phyloP scores from a whole-genome alignment of 257 asterid genomes.

The Ilex asprella region DNA sequence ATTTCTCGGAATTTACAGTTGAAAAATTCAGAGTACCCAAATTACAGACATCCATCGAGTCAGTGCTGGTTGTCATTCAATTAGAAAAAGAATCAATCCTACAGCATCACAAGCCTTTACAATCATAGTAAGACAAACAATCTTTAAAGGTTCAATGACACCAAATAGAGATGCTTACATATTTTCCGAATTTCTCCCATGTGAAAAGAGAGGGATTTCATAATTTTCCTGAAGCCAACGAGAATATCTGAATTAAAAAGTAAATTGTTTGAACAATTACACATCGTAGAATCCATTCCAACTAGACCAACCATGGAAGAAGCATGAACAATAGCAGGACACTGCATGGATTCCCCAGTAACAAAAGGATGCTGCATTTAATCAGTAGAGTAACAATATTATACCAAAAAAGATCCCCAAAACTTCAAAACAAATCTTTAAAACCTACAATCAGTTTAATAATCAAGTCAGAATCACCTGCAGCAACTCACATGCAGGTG shows the following conservation, averaged over 20 bases:
- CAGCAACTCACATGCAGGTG: slow-evolving; percentile 26
- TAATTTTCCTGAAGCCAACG: slow-evolving; percentile 10
- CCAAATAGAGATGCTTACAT: slow-evolving; percentile 8
- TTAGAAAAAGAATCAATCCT: neutral
- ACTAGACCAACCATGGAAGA: slow-evolving; percentile 17
- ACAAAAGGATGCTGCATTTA: slow-evolving; percentile 30
- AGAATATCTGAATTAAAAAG: neutral
- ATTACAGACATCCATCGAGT: slow-evolving; percentile 32
- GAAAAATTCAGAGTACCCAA: slow-evolving; percentile 33
- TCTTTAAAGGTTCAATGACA: neutral
- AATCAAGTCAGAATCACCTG: slow-evolving; percentile 16
- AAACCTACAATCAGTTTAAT: neutral
- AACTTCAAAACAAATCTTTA: neutral
- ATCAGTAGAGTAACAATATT: neutral
- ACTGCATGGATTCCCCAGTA: slow-evolving; percentile 18
- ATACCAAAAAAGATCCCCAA: neutral
- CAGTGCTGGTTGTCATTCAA: slow-evolving; percentile 16
- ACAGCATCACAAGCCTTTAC: neutral
- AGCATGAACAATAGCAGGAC: slow-evolving; percentile 7
- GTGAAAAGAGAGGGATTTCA: slow-evolving; percentile 3
- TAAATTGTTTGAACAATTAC: neutral
- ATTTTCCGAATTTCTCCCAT: neutral
- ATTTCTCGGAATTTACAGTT: slow-evolving; percentile 12
- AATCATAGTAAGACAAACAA: too few species aligned
- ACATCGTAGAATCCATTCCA: neutral